Percentiles rank a stretch among this genome's conserved stretches.
Conservation (phyloP, 1,139 yeast species). For the Saccharomyces hybrid region DNA sequence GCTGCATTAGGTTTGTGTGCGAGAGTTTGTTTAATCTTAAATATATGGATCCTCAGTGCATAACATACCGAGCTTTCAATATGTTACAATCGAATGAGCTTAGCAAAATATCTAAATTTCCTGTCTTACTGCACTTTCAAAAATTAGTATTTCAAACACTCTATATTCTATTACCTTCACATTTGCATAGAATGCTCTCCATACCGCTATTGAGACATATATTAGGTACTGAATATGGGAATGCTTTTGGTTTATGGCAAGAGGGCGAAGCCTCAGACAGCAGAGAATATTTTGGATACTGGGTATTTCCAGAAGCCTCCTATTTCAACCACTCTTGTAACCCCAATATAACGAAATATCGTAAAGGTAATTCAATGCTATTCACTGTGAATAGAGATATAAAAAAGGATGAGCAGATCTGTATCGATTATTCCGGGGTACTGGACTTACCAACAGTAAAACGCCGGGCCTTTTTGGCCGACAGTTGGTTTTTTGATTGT, state of each 20-base stretch:
- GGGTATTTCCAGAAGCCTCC: conserved; percentile 61
- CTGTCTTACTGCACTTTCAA: conserved; percentile 46
- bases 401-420: conserved; percentile 43
- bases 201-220: conserved; percentile 40
- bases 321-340: conserved; percentile 63
- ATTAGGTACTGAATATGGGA: conserved; percentile 60
- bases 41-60: conserved; percentile 7
- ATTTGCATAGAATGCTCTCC: conserved; percentile 37
- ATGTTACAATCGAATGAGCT: conserved; percentile 50
- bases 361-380: conserved; percentile 33
- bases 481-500: conserved; percentile 59
- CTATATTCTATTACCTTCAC: conserved; percentile 36
- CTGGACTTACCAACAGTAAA: conserved; percentile 37
- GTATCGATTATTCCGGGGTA: conserved; percentile 56
- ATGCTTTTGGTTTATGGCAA: conserved; percentile 73
- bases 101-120: conserved; percentile 43
- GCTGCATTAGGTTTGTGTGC: conserved; percentile 35
- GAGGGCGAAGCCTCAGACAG: conserved; percentile 36
- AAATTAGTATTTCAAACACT: conserved; percentile 46
- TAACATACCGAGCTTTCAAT: conserved; percentile 30
- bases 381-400: conserved; percentile 35
- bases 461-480: conserved; percentile 40
- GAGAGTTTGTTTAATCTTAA: conserved; percentile 21
- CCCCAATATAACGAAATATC: conserved; percentile 40
- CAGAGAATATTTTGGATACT: conserved; percentile 59